These are phyloP conservation scores for Syzygium grande DNA, from an alignment of 345 rosid species.

Conservation along the genomic window DNA sequence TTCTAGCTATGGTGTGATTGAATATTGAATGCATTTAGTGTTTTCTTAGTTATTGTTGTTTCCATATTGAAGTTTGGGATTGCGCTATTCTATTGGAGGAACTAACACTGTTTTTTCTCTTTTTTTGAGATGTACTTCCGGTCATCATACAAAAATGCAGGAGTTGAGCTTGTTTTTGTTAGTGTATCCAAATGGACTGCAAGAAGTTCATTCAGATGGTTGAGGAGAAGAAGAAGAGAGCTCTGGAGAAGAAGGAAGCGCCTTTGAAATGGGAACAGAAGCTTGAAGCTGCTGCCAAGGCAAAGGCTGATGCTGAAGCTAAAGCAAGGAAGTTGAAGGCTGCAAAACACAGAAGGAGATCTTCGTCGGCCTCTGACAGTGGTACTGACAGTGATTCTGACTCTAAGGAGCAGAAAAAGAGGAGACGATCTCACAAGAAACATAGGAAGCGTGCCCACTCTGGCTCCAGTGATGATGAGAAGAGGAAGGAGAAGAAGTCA, in stretches of 20 bases:
- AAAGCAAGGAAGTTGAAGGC: slow-evolving; percentile 48
- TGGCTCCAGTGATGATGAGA: slow-evolving; percentile 46
- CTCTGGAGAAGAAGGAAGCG: slow-evolving; percentile 75
- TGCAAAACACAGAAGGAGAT: slow-evolving; percentile 44
- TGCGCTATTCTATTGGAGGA: slow-evolving; percentile 29
- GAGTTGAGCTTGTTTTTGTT: slow-evolving; percentile 44
- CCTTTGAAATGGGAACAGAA: slow-evolving; percentile 96
- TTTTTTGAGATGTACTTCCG: slow-evolving; percentile 92
- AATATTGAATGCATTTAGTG: not conserved
- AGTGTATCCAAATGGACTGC: slow-evolving; percentile 63
- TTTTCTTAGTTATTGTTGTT: not conserved
- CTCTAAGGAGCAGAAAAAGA: slow-evolving; percentile 39
- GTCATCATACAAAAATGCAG: slow-evolving; percentile 90
- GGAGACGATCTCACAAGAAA: slow-evolving; percentile 43
- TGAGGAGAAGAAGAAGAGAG: slow-evolving; percentile 85
- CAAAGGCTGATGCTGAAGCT: slow-evolving; percentile 58
- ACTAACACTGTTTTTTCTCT: slow-evolving; percentile 90
- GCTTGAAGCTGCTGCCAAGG: slow-evolving; percentile 84
- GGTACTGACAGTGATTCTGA: slow-evolving; percentile 35
- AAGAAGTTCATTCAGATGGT: slow-evolving; percentile 93
- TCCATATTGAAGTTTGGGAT: not conserved
- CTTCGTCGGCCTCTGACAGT: slow-evolving; percentile 27
- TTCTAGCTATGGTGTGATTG: not conserved
- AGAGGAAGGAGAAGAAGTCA: slow-evolving; percentile 52
- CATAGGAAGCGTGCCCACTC: slow-evolving; percentile 40